phyloP scores from a whole-genome alignment of 768 basidiomycete species.

The Naematelia encephala region DNA sequence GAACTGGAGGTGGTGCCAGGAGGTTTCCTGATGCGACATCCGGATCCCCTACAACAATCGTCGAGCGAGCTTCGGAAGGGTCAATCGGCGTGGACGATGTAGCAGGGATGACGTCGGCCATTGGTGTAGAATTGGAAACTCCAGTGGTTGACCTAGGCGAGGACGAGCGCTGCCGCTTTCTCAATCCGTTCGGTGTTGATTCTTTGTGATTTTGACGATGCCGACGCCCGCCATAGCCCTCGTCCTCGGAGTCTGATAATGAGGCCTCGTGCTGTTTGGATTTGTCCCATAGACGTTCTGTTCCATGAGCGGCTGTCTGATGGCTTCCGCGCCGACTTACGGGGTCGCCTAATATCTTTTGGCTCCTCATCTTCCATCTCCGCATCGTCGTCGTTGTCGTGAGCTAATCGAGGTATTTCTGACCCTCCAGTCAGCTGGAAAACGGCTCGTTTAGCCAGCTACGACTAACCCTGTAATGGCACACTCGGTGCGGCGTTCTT shows the following conservation, averaged over 20 bases:
- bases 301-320: neutral
- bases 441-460: neutral
- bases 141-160: neutral
- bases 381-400: conserved; percentile 79
- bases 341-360: conserved; percentile 70
- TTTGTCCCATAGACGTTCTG: conserved; percentile 70
- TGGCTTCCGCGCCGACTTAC: conserved; percentile 38
- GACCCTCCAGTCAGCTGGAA: conserved; percentile 8
- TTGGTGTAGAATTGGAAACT: neutral
- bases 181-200: conserved; percentile 6
- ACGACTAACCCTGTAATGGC: conserved; percentile 72
- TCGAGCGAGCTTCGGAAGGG: neutral
- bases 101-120: neutral
- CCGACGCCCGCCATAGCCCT: conserved; percentile 77
- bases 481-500: conserved; percentile 86
- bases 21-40: neutral
- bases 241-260: conserved; percentile 95
- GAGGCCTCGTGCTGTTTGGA: conserved; percentile 80
- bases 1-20: neutral
- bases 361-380: conserved; percentile 71
- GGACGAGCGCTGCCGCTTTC: neutral
- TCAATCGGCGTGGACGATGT: neutral
- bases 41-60: neutral
- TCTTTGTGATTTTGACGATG: conserved; percentile 47
- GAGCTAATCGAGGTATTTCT: conserved; percentile 79